Conservation (phyloP, 331 rosid genomes). For the Phaseolus coccineus region DNA sequence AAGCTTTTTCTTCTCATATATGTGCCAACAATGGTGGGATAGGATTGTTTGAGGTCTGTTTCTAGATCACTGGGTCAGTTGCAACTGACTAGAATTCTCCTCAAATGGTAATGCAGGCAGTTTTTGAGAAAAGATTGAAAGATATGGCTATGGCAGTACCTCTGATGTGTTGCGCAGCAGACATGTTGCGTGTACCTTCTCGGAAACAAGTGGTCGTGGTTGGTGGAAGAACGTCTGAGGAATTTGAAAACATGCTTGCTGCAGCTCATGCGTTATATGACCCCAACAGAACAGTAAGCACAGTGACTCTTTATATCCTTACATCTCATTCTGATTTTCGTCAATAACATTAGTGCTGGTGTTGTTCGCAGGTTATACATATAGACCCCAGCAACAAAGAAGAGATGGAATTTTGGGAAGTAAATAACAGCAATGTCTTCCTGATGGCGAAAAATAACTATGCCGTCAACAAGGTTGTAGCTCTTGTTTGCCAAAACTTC, state of each 20-base stretch:
- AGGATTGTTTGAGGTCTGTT: constrained; percentile 30
- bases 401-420: constrained; percentile 92
- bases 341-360: constrained; percentile 11
- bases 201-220: constrained; percentile 82
- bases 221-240: constrained; percentile 60
- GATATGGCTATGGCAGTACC: constrained; percentile 92
- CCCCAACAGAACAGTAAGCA: constrained; percentile 81
- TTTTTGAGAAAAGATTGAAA: constrained; percentile 76
- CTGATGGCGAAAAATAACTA: constrained; percentile 72
- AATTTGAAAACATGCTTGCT: constrained; percentile 74
- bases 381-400: constrained; percentile 64
- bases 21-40: constrained; percentile 10
- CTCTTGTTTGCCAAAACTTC: constrained; percentile 90
- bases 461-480: constrained; percentile 61
- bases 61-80: background rate
- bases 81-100: constrained; percentile 38
- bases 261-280: constrained; percentile 77
- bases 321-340: constrained; percentile 19
- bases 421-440: constrained; percentile 66
- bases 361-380: constrained; percentile 73
- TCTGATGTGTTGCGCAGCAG: constrained; percentile 91
- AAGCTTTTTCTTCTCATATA: constrained; percentile 12
- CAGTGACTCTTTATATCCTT: constrained; percentile 14
- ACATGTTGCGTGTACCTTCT: constrained; percentile 69
- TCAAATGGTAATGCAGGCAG: constrained; percentile 69